Percentiles rank a stretch among this genome's conserved stretches.
Conservation (phyloP, 2,329 filamentous ascomycete genomes). For the Emericellopsis atlantica region DNA sequence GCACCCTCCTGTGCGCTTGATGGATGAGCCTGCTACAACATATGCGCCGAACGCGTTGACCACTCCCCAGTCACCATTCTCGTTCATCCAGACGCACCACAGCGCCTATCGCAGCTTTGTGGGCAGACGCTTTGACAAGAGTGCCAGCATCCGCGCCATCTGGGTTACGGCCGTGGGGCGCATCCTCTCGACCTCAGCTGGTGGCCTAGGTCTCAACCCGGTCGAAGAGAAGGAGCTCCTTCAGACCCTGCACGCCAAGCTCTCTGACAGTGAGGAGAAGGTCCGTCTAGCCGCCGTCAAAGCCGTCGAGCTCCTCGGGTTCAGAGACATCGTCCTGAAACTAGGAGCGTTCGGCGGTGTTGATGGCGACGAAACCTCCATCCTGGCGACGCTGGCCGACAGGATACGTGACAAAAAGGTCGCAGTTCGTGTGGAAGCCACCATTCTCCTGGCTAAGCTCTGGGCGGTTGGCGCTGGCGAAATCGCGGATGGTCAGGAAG, state of each 20-base stretch:
- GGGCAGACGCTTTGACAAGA: slow-evolving; percentile 77
- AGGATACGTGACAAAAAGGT: slow-evolving; percentile 78
- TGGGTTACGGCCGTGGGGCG: slow-evolving; percentile 79
- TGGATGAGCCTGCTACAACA: slow-evolving; percentile 32
- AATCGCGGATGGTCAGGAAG: slow-evolving; percentile 70
- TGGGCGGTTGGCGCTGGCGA: slow-evolving; percentile 92
- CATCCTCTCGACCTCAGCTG: slow-evolving; percentile 83
- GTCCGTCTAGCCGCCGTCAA: slow-evolving; percentile 84
- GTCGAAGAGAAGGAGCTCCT: slow-evolving; percentile 71
- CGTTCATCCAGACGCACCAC: slow-evolving; percentile 74
- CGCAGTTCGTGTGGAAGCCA: slow-evolving; percentile 72
- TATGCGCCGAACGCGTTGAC: slow-evolving; percentile 46
- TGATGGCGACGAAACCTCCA: slow-evolving; percentile 54
- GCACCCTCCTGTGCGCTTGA: slow-evolving; percentile 64
- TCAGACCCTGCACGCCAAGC: slow-evolving; percentile 61
- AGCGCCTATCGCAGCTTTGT: slow-evolving; percentile 75
- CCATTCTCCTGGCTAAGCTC: slow-evolving; percentile 70
- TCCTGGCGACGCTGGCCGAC: slow-evolving; percentile 73
- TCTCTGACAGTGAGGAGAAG: slow-evolving; percentile 81
- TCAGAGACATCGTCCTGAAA: slow-evolving; percentile 70
- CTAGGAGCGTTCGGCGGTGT: slow-evolving; percentile 67
- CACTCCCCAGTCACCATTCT: slow-evolving; percentile 74
- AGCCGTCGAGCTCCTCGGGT: slow-evolving; percentile 67
- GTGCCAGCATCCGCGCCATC: slow-evolving; percentile 64
- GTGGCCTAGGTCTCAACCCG: slow-evolving; percentile 74